These are phyloP conservation scores for Pisolithus marmoratus DNA, from an alignment of 768 basidiomycete genomes.

Conservation along the genomic window DNA sequence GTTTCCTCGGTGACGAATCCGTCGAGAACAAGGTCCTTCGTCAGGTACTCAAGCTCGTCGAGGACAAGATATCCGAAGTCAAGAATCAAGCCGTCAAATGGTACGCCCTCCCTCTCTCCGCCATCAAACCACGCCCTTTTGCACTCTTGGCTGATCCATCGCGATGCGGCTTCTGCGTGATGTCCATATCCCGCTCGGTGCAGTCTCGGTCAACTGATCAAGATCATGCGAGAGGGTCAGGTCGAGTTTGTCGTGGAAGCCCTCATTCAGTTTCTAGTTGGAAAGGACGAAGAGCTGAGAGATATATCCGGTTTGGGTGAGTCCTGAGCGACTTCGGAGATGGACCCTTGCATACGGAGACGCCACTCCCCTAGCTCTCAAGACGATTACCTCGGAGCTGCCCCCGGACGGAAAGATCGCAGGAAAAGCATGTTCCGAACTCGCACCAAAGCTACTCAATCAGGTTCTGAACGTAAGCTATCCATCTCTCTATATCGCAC, in stretches of 20 bases:
- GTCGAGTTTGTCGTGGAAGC: conserved; percentile 87
- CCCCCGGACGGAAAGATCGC: conserved; percentile 79
- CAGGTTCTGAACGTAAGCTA: conserved; percentile 69
- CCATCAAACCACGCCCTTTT: background rate
- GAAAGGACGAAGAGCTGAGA: conserved; percentile 86
- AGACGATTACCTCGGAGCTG: conserved; percentile 90
- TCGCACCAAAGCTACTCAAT: conserved; percentile 75
- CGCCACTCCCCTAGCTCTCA: conserved; percentile 58
- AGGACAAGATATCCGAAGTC: conserved; percentile 96
- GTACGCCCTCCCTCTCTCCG: conserved; percentile 37
- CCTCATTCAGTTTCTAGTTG: conserved; percentile 78
- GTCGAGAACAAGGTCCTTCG: conserved; percentile 81
- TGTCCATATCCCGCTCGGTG: background rate
- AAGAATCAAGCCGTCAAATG: conserved; percentile 98
- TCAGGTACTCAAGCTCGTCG: conserved; percentile 79
- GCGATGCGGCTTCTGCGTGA: background rate
- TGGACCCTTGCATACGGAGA: background rate
- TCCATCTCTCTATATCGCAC: background rate
- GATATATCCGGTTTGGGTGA: conserved; percentile 92
- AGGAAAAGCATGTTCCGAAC: conserved; percentile 71
- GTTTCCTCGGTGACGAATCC: conserved; percentile 78
- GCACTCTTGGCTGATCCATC: background rate
- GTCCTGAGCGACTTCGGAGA: background rate
- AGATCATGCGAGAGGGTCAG: conserved; percentile 76
- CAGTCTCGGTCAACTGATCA: conserved; percentile 87